phyloP scores from a whole-genome alignment of 768 basidiomycete species.

The Termitomyces sp. region DNA sequence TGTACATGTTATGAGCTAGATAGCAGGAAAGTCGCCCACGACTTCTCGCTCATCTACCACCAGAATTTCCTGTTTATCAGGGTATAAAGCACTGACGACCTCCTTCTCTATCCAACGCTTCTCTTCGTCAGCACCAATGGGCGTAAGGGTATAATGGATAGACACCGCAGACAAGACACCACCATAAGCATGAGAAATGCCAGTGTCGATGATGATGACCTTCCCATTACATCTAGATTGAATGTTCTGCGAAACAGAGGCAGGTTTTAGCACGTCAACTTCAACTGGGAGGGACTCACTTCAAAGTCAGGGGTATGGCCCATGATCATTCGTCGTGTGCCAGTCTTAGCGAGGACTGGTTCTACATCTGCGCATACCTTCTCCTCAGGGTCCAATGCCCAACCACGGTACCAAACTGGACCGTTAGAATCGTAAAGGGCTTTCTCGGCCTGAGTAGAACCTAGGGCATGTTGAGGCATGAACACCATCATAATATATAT shows the following conservation, averaged over 20 bases:
- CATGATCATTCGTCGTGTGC: conserved; percentile 89
- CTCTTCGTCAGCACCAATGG: conserved; percentile 32
- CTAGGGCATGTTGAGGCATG: conserved; percentile 25
- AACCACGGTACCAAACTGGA: conserved; percentile 93
- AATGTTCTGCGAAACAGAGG: conserved; percentile 49
- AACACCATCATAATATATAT: conserved; percentile 6
- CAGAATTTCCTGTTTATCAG: conserved; percentile 47
- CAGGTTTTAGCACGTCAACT: not conserved
- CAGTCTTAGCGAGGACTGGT: conserved; percentile 65
- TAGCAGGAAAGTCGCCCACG: conserved; percentile 32
- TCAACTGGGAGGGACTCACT: conserved; percentile 30
- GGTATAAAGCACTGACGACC: conserved; percentile 63
- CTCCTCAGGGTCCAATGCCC: conserved; percentile 74
- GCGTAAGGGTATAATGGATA: conserved; percentile 79
- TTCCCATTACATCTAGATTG: conserved; percentile 87
- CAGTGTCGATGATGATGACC: conserved; percentile 95
- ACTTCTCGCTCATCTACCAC: conserved; percentile 45
- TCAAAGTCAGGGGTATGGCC: conserved; percentile 93
- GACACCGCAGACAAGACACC: conserved; percentile 87
- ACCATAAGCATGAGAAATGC: conserved; percentile 96
- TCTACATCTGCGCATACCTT: conserved; percentile 70
- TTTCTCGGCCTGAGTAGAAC: conserved; percentile 61
- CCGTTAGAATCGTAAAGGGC: conserved; percentile 75
- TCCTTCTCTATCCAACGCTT: conserved; percentile 59
- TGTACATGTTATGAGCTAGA: conserved; percentile 4